Conservation (phyloP, 1,284 basidiomycete species). For the Papiliotrema laurentii region DNA sequence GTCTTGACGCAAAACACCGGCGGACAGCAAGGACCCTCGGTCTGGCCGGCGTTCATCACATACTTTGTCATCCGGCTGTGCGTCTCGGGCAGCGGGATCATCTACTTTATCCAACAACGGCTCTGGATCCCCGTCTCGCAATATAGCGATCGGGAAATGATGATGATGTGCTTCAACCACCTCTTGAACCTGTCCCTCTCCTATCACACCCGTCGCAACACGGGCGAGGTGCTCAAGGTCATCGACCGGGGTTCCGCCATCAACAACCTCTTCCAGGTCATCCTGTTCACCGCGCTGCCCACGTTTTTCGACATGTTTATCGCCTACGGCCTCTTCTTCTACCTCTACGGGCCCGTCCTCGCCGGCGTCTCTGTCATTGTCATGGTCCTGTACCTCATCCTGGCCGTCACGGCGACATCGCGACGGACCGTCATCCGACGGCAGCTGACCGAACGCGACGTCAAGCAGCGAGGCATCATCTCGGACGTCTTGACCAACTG, state of each 20-base stretch:
- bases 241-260: constrained; percentile 99
- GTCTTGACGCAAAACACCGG: constrained; percentile 20
- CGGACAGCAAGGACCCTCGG: constrained; percentile 4
- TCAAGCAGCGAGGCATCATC: constrained; percentile 85
- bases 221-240: constrained; percentile 88
- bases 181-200: constrained; percentile 81
- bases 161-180: constrained; percentile 87
- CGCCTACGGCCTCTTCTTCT: constrained; percentile 88
- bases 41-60: constrained; percentile 29
- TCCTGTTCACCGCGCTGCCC: constrained; percentile 89
- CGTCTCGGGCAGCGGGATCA: constrained; percentile 51
- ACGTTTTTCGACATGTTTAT: constrained; percentile 92
- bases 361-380: constrained; percentile 78
- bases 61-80: constrained; percentile 30
- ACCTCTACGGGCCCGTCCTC: constrained; percentile 81
- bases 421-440: constrained; percentile 83
- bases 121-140: constrained; percentile 98
- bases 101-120: constrained; percentile 84
- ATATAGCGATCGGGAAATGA: constrained; percentile 86
- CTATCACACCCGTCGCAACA: constrained; percentile 93
- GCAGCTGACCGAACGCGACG: constrained; percentile 89
- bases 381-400: constrained; percentile 87
- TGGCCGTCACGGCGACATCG: constrained; percentile 82
- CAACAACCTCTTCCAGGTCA: constrained; percentile 84
- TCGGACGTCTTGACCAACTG: constrained; percentile 98